A percentile compares a stretch with the other conserved stretches of the same genome.
Conservation (phyloP, 2,329 filamentous ascomycete genomes). For the Nigrospora oryzae region DNA sequence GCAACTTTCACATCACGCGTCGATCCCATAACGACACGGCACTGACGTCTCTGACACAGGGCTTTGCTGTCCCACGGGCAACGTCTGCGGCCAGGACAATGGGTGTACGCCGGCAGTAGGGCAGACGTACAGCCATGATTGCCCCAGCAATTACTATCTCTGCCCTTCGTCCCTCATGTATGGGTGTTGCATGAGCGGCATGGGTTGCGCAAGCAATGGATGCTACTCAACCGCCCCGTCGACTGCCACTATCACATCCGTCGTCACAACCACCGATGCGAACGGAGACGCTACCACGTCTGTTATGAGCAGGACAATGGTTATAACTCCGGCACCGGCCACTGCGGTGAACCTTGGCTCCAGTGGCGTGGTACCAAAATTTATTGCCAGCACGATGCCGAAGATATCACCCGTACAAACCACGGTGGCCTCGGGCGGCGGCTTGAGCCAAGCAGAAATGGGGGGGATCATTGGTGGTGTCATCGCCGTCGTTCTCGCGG, state of each 20-base stretch:
- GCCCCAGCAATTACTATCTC: constrained; percentile 33
- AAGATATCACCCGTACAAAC: constrained; percentile 27
- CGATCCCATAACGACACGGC: neutral
- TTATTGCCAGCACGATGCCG: constrained; percentile 32
- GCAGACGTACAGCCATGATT: constrained; percentile 27
- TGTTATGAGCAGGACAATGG: constrained; percentile 29
- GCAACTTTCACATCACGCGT: neutral
- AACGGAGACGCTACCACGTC: constrained; percentile 28
- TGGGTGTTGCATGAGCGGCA: constrained; percentile 43
- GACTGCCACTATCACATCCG: constrained; percentile 34
- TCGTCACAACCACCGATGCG: constrained; percentile 35
- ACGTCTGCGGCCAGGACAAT: constrained; percentile 27
- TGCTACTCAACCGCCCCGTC: constrained; percentile 40
- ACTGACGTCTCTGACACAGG: constrained; percentile 17
- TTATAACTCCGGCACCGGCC: constrained; percentile 19
- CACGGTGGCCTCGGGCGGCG: constrained; percentile 15
- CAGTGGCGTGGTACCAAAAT: constrained; percentile 26
- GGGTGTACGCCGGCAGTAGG: constrained; percentile 37
- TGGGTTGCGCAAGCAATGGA: constrained; percentile 35
- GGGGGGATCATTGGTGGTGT: constrained; percentile 47
- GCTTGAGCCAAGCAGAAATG: constrained; percentile 31
- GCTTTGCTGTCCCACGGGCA: constrained; percentile 36
- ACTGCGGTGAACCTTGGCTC: constrained; percentile 13
- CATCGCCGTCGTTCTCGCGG: constrained; percentile 35
- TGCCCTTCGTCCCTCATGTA: constrained; percentile 42